Conservation (phyloP, 202 grass and related monocot species). For the Tripidium arundinaceum region DNA sequence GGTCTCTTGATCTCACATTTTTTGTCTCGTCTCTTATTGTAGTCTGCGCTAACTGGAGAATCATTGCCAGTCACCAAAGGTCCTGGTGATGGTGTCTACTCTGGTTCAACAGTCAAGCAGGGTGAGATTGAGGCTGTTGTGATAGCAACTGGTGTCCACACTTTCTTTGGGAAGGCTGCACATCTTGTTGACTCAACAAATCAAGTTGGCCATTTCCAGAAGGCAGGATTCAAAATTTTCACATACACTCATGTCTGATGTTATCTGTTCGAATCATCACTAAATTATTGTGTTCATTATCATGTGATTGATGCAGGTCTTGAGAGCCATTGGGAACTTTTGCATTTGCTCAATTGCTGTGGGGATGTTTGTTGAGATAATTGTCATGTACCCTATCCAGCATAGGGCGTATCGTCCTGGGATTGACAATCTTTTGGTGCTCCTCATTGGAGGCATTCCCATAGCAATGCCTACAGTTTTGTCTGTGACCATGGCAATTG, state of each 20-base stretch:
- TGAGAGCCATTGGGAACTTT: slow-evolving; percentile 96
- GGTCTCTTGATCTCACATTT: background rate
- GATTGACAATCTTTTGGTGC: slow-evolving; percentile 93
- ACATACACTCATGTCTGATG: background rate
- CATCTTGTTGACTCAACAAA: slow-evolving; percentile 90
- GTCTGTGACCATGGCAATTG: slow-evolving; percentile 97
- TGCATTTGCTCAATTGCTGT: slow-evolving; percentile 91
- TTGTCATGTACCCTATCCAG: slow-evolving; percentile 93
- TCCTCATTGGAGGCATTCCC: slow-evolving; percentile 97
- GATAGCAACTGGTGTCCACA: slow-evolving; percentile 87
- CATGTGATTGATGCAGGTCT: slow-evolving; percentile 44
- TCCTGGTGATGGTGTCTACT: slow-evolving; percentile 68
- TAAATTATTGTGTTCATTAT: background rate
- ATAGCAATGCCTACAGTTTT: slow-evolving; percentile 96
- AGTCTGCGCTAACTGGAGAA: slow-evolving; percentile 83
- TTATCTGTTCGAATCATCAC: background rate
- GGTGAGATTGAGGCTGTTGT: slow-evolving; percentile 83
- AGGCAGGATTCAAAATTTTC: slow-evolving; percentile 30
- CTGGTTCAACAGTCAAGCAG: slow-evolving; percentile 84
- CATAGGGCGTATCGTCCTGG: slow-evolving; percentile 69
- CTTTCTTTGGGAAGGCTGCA: slow-evolving; percentile 91
- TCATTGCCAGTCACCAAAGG: slow-evolving; percentile 75
- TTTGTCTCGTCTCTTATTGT: background rate
- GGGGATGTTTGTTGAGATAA: slow-evolving; percentile 78
- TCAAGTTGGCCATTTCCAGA: slow-evolving; percentile 85